Evolutionary conservation across 495 filamentous ascomycete species (phyloP), one percentile per base, ranked within the genome.

Genomic region (Hypoxylon fuscum): DNA sequence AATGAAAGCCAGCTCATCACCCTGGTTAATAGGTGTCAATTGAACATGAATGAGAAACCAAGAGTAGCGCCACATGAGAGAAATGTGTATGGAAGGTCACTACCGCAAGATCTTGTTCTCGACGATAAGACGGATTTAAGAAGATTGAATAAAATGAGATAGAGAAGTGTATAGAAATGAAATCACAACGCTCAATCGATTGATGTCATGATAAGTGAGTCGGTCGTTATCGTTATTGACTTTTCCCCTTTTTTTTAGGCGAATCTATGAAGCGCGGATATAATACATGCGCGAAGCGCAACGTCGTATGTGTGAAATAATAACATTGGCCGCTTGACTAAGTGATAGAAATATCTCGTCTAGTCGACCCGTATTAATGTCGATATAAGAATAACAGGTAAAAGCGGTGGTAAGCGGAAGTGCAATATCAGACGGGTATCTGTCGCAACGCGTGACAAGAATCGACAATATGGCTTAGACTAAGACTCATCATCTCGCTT

Each of bases 401-500:
- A 52, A 47, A 51, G 12, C 9, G 23, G 8, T 41, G 37, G 23
- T 8, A 18, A 25, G n/a, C 8, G 23, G 18, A 2, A 25, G 9
- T 12, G 22, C 17, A 20, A 38, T 37, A 25, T 7, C 22, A 25
- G 53, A 47, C 35, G 51, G 43, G 40, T 52, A 48, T 56, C 56
- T 43, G 35, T 43, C 18, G 47, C 20, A 42, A 3, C 17, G 38
- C 18, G 40, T 21, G 15, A 29, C 14, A 55, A 31, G 1, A 52
- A 38, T n/a, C n/a, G n/a, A 25, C 14, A 29, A 56, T 6, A 17
- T 21, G 27, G 35, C 38, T 46, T 21, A 14, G 15, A 23, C 8
- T 41, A 66, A 31, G 62, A 51, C 11, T 77, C 76, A 32, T 78
- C 76, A 4, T 75, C 72, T 37, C 69, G 70, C 63, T 76, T 76